Conservation (phyloP, 2,329 filamentous ascomycete genomes). For the Diplocarpon mali region DNA sequence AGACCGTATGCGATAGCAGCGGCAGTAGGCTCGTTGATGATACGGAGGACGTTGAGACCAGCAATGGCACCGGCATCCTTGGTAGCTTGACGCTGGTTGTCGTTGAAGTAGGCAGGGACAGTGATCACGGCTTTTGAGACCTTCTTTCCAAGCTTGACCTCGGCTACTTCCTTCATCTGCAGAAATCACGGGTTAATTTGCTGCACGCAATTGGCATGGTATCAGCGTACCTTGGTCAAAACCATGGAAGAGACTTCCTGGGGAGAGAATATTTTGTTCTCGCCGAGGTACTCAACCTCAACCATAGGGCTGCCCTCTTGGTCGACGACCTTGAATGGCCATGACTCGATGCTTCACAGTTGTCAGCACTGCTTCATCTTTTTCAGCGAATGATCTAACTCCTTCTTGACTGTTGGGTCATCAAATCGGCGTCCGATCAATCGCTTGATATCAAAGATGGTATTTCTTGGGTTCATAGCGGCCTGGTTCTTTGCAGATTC, state of each 20-base stretch:
- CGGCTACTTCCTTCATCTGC: constrained; percentile 98
- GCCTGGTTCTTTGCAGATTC: constrained; percentile 99
- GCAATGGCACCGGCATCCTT: constrained; percentile 98
- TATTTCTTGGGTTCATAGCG: constrained; percentile 98
- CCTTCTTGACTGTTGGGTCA: constrained; percentile 93
- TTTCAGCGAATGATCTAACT: too few species aligned
- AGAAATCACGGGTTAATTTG: constrained; percentile 5
- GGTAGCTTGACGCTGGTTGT: constrained; percentile 98
- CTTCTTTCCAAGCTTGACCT: constrained; percentile 97
- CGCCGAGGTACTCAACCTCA: constrained; percentile 86
- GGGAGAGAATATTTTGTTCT: constrained; percentile 91
- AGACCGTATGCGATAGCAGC: constrained; percentile 98
- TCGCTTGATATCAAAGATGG: constrained; percentile 99
- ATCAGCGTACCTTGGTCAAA: constrained; percentile 69
- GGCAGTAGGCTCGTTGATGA: constrained; percentile 99
- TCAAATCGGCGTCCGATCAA: constrained; percentile 93
- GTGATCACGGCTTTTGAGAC: constrained; percentile 99
- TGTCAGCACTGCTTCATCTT: too few species aligned
- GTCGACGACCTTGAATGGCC: constrained; percentile 98
- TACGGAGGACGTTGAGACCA: constrained; percentile 96
- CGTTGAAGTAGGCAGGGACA: constrained; percentile 99
- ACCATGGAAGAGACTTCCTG: constrained; percentile 99
- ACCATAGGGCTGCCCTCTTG: constrained; percentile 81
- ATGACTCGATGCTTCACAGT: constrained; percentile 60
- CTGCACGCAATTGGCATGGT: neutral